Evolutionary conservation across 768 basidiomycete species (phyloP).

Genomic region (Russula brevipes): DNA sequence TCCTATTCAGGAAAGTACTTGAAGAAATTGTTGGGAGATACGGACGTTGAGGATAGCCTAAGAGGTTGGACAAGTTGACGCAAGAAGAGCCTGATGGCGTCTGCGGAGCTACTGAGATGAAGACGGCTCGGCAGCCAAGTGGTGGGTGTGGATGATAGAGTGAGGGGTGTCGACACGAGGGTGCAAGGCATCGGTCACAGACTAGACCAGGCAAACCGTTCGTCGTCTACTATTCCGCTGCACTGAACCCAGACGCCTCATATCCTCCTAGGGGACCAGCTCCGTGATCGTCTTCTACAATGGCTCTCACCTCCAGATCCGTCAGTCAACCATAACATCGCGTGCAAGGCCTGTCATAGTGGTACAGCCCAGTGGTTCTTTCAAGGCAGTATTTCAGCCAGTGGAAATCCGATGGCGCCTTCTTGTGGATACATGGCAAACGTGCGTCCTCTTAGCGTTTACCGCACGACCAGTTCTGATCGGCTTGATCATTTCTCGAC

Average conservation of each 20-base stretch:
- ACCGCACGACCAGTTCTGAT: not conserved
- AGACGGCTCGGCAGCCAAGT: too few relatives aligned
- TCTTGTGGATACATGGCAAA: too few relatives aligned
- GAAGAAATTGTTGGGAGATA: not conserved
- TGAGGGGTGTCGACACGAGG: not conserved
- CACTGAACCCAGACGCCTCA: too few relatives aligned
- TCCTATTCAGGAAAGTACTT: not conserved
- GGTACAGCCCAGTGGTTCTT: not conserved
- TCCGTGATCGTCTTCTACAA: not conserved
- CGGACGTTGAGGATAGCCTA: not conserved
- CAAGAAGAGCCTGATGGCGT: not conserved
- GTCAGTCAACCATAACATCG: not conserved
- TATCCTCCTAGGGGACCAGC: not conserved
- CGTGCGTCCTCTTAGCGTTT: not conserved
- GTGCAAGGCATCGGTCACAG: not conserved
- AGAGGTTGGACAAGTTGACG: too few relatives aligned
- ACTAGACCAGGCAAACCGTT: not conserved
- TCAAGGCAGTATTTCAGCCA: too few relatives aligned
- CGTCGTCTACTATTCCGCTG: not conserved
- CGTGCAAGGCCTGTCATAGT: not conserved
- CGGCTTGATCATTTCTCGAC: too few relatives aligned
- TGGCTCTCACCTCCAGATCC: not conserved
- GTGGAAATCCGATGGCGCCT: too few relatives aligned
- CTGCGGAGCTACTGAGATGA: not conserved
- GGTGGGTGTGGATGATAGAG: not conserved